These are phyloP conservation scores for Chlamydomonas reinhardtii DNA, from an alignment of 163 green algal species.

Conservation along the genomic window DNA sequence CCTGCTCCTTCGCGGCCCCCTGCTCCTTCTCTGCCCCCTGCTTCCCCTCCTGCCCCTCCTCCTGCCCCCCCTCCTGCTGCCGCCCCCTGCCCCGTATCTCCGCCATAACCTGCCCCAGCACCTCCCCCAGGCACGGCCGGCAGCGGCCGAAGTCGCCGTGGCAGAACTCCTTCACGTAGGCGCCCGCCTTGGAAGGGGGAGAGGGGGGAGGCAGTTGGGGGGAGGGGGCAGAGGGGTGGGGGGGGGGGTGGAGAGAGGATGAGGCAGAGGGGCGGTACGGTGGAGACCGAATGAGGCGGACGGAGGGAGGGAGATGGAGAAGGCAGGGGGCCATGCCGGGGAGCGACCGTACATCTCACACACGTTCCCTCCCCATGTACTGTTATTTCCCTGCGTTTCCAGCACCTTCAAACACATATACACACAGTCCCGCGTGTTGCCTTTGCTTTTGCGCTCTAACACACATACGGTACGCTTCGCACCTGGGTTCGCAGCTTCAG, in stretches of 20 bases:
- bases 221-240: neutral
- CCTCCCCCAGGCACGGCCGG: conserved; percentile 41
- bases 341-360: no score
- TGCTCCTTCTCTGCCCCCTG: neutral
- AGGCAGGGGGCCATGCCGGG: no score
- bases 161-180: conserved; percentile 69
- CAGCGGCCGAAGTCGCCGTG: conserved; percentile 61
- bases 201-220: no score
- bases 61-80: neutral
- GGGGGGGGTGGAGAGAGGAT: no score
- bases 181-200: conserved; percentile 40
- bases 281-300: no score
- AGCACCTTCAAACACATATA: no score
- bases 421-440: no score
- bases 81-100: neutral
- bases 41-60: neutral
- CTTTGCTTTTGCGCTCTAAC: no score
- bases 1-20: neutral
- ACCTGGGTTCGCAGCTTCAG: conserved; percentile 57
- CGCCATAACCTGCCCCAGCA: conserved; percentile 31
- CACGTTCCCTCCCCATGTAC: no score
- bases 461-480: neutral
- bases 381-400: no score
- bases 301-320: no score
- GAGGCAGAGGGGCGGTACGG: no score